A percentile compares a stretch with the other conserved stretches of the same genome.
Conservation (phyloP, 1,284 basidiomycete species). For the Fomitopsis palustris region DNA sequence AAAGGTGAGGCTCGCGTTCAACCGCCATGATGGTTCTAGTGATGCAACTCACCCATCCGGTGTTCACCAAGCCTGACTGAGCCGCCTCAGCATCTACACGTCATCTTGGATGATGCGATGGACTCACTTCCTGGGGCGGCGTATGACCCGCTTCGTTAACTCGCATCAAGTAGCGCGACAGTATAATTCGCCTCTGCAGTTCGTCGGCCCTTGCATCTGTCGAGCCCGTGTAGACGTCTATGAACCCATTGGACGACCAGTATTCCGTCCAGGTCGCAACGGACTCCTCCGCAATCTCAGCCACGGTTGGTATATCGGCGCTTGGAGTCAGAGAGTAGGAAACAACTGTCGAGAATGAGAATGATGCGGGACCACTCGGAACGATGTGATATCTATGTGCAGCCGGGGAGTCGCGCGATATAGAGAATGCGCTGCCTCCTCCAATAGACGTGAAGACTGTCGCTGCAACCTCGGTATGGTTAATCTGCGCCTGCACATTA, state of each 20-base stretch:
- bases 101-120: not conserved
- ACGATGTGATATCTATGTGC: slow-evolving; percentile 45
- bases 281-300: slow-evolving; percentile 34
- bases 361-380: slow-evolving; percentile 12
- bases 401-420: slow-evolving; percentile 38
- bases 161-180: slow-evolving; percentile 54
- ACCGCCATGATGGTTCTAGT: not conserved
- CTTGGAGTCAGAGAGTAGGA: slow-evolving; percentile 27
- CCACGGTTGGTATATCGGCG: slow-evolving; percentile 18
- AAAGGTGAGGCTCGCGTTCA: slow-evolving; percentile 5
- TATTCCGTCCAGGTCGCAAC: slow-evolving; percentile 40
- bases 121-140: slow-evolving; percentile 55
- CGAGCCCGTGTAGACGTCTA: slow-evolving; percentile 49
- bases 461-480: slow-evolving; percentile 38
- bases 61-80: slow-evolving; percentile 55
- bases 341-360: slow-evolving; percentile 32
- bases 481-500: slow-evolving; percentile 34
- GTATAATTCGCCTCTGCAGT: slow-evolving; percentile 52
- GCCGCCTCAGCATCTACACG: slow-evolving; percentile 5
- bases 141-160: slow-evolving; percentile 56
- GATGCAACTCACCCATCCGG: slow-evolving; percentile 47
- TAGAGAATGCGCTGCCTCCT: slow-evolving; percentile 36
- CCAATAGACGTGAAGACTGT: slow-evolving; percentile 43
- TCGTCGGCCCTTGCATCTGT: slow-evolving; percentile 49
- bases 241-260: slow-evolving; percentile 49